These are phyloP conservation scores for Metschnikowia peoriensis DNA, from an alignment of 805 yeast genomes.

Conservation along the genomic window DNA sequence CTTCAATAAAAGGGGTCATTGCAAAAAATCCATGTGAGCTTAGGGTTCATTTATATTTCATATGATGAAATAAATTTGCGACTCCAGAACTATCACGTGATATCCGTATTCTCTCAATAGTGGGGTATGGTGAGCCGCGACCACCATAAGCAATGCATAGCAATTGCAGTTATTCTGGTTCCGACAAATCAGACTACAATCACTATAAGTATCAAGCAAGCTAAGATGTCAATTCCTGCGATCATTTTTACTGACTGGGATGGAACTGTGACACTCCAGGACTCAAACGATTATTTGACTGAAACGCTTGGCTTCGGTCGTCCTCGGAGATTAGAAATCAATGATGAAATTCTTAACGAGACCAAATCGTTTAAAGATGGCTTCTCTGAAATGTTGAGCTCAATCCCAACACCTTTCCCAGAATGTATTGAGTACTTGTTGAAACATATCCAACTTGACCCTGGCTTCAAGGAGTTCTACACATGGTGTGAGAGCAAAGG, in stretches of 20 bases:
- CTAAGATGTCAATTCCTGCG: conserved; percentile 42
- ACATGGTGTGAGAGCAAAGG: conserved; percentile 69
- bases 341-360: conserved; percentile 70
- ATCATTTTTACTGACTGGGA: conserved; percentile 97
- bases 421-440: conserved; percentile 74
- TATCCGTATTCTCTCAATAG: too few relatives aligned
- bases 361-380: conserved; percentile 75
- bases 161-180: conserved; percentile 38
- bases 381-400: conserved; percentile 79
- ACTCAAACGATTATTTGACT: conserved; percentile 88
- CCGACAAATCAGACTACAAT: too few relatives aligned
- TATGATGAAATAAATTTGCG: too few relatives aligned
- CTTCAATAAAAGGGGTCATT: too few relatives aligned
- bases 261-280: conserved; percentile 95
- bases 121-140: background rate
- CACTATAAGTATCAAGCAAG: too few relatives aligned
- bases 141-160: conserved; percentile 65
- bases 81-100: too few relatives aligned
- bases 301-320: conserved; percentile 87
- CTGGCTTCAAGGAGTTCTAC: conserved; percentile 83
- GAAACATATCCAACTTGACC: conserved; percentile 71
- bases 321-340: conserved; percentile 61
- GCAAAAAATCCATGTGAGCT: too few relatives aligned
- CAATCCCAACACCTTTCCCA: conserved; percentile 71
- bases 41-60: too few relatives aligned